These are phyloP conservation scores for Neoboletus magnificus DNA, from an alignment of 768 basidiomycete genomes.

Conservation along the genomic window DNA sequence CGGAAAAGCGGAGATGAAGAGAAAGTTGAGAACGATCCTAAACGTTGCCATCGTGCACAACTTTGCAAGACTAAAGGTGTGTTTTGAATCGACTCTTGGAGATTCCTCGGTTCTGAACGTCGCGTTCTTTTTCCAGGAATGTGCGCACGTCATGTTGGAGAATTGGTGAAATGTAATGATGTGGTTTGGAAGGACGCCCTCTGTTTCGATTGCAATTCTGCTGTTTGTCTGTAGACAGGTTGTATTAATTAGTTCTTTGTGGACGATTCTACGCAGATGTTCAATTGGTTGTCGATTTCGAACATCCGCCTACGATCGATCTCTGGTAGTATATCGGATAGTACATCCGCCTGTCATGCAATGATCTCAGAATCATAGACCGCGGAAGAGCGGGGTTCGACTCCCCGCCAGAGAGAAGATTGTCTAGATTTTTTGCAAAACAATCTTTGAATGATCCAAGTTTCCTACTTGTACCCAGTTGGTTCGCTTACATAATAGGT, in stretches of 20 bases:
- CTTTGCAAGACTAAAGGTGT: constrained; percentile 63
- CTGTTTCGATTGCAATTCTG: not conserved
- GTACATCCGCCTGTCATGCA: constrained; percentile 46
- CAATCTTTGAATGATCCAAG: no score
- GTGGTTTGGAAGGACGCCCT: not conserved
- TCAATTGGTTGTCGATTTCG: not conserved
- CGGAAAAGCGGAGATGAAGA: constrained; percentile 66
- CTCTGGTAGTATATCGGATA: constrained; percentile 49
- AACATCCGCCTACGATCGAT: not conserved
- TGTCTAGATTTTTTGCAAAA: no score
- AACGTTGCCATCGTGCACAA: constrained; percentile 79
- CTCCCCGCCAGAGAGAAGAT: constrained; percentile 43
- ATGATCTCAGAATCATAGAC: not conserved
- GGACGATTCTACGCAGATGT: not conserved
- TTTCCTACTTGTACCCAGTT: no score
- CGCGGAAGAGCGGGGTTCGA: constrained; percentile 44
- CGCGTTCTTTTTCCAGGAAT: constrained; percentile 32
- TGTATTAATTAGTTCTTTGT: not conserved
- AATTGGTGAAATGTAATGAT: constrained; percentile 30
- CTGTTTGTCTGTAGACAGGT: not conserved
- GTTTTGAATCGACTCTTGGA: constrained; percentile 11
- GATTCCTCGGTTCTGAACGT: not conserved
- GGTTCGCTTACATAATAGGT: no score
- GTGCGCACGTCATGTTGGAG: constrained; percentile 37
- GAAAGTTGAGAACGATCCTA: constrained; percentile 75